Percentiles rank a stretch among this genome's conserved stretches.
Conservation (phyloP, 768 basidiomycete genomes). For the Chalciporus chontae region DNA sequence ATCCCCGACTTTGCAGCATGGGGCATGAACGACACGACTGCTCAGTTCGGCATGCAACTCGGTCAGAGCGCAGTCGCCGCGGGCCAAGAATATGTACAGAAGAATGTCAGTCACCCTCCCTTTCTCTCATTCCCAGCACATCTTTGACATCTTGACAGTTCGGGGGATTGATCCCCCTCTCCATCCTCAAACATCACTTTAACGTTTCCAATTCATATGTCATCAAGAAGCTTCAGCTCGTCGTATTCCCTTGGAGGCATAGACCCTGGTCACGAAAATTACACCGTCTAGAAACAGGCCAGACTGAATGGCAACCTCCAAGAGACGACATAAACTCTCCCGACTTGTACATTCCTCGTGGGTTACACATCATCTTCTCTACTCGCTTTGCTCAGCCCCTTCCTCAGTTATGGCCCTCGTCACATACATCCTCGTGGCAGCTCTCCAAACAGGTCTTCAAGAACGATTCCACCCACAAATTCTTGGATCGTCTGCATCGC, state of each 20-base stretch:
- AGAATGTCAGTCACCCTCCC: conserved; percentile 60
- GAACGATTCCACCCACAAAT: conserved; percentile 85
- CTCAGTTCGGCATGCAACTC: conserved; percentile 94
- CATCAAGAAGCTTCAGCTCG: conserved; percentile 77
- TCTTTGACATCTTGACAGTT: conserved; percentile 46
- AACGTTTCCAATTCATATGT: conserved; percentile 97
- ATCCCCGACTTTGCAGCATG: conserved; percentile 58
- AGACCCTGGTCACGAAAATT: conserved; percentile 78
- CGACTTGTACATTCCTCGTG: conserved; percentile 94
- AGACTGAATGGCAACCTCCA: conserved; percentile 80
- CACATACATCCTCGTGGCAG: conserved; percentile 90
- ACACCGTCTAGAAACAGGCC: conserved; percentile 57
- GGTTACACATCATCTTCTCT: conserved; percentile 13
- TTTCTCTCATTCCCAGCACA: background rate
- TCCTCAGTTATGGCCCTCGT: conserved; percentile 87
- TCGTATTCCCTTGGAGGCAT: conserved; percentile 96
- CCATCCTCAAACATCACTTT: conserved; percentile 84
- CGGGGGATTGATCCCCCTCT: conserved; percentile 71
- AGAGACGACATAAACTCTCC: conserved; percentile 94
- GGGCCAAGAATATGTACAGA: conserved; percentile 93
- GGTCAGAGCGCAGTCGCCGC: conserved; percentile 89
- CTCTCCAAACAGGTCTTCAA: conserved; percentile 78
- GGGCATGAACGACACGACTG: conserved; percentile 90
- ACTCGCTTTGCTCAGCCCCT: conserved; percentile 5
- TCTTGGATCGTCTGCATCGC: conserved; percentile 81